A percentile compares a stretch with the other conserved stretches of the same genome.
These are phyloP conservation scores for Globisporangium emineosum DNA, from an alignment of 352 stramenopile genomes.

Conservation along the genomic window DNA sequence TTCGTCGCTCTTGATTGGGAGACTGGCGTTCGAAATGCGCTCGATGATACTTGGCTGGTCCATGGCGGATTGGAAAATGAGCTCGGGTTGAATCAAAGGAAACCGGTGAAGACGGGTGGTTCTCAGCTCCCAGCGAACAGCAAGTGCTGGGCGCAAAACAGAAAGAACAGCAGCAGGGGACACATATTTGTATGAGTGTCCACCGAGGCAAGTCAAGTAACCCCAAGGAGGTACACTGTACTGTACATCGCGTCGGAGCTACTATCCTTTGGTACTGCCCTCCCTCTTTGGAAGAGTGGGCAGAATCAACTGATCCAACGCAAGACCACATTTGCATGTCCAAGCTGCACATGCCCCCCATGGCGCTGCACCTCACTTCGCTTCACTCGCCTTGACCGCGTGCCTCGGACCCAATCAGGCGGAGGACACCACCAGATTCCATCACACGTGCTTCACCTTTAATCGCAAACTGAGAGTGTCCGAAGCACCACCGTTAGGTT, in stretches of 20 bases:
- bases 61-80: conserved; percentile 16
- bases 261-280: no score
- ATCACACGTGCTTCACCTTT: no score
- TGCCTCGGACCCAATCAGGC: not conserved
- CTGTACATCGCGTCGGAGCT: no score
- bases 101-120: not conserved
- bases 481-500: no score
- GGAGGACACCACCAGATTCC: not conserved
- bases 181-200: no score
- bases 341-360: not conserved
- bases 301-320: not conserved
- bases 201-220: no score
- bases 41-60: conserved; percentile 21
- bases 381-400: not conserved
- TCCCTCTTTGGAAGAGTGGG: no score
- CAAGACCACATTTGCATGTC: not conserved
- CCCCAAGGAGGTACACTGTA: no score
- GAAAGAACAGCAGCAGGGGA: no score
- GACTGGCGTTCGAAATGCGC: conserved; percentile 20
- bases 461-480: no score
- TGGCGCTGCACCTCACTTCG: not conserved
- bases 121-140: not conserved
- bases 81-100: not conserved
- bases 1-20: not conserved
- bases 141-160: no score